Percentiles rank a stretch among this genome's conserved stretches.
phyloP scores from a whole-genome alignment of 176 grass and related monocot genomes.

The Pontederia crassipes region DNA sequence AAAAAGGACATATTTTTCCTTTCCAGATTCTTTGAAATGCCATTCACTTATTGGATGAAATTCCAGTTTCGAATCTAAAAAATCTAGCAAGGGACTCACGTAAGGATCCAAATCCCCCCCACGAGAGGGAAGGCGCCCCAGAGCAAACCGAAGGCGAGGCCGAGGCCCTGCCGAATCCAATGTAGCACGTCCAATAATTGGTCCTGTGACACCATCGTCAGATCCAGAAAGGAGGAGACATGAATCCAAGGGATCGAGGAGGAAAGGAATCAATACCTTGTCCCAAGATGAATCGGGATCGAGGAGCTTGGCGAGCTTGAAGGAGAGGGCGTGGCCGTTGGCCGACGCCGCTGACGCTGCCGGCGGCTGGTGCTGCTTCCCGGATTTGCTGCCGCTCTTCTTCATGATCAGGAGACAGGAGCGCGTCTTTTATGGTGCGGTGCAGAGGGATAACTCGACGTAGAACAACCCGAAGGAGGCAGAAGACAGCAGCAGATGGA shows the following conservation, averaged over 20 bases:
- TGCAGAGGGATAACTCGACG: no score
- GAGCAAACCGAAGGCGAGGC: constrained; percentile 62
- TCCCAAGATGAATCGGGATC: constrained; percentile 79
- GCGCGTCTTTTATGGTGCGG: no score
- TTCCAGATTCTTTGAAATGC: no score
- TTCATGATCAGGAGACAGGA: no score
- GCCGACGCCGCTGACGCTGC: constrained; percentile 13
- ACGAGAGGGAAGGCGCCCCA: constrained; percentile 79
- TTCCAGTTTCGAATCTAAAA: no score
- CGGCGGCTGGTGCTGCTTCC: neutral
- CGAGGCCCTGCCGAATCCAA: constrained; percentile 83
- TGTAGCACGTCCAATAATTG: constrained; percentile 73
- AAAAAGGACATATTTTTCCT: no score
- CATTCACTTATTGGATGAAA: no score
- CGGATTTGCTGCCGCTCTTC: constrained; percentile 27
- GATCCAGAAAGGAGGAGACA: neutral
- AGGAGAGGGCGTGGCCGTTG: constrained; percentile 38
- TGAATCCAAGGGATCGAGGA: neutral
- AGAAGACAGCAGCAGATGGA: no score
- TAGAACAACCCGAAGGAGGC: no score
- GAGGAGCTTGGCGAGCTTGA: constrained; percentile 60
- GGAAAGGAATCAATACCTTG: constrained; percentile 34
- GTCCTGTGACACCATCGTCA: constrained; percentile 31
- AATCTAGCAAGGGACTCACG: constrained; percentile 30
- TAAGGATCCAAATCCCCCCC: constrained; percentile 69